Conservation (phyloP, 2,329 filamentous ascomycete genomes). For the Arthrobotrys pseudoclavata region DNA sequence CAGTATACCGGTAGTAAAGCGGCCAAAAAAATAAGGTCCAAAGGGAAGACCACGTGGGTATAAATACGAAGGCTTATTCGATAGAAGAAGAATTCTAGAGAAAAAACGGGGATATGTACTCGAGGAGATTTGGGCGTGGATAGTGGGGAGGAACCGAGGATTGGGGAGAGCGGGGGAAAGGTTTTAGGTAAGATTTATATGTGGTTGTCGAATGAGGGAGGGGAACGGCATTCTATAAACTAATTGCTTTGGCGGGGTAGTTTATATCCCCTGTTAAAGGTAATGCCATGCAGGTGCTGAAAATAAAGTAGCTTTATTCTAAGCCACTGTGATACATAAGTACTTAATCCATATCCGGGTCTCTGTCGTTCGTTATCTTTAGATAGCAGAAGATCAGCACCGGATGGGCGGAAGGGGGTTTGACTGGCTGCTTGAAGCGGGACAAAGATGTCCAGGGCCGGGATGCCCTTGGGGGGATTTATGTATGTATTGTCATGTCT, state of each 20-base stretch:
- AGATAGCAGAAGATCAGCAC: slow-evolving; percentile 17
- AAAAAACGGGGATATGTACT: background rate
- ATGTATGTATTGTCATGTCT: background rate
- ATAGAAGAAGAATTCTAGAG: background rate
- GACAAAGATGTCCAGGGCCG: background rate
- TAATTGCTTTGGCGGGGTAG: slow-evolving; percentile 4
- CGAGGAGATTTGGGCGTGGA: too few species aligned
- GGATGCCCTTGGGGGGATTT: background rate
- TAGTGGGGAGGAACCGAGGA: too few species aligned
- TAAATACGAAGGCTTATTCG: slow-evolving; percentile 13
- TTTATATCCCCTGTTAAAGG: background rate
- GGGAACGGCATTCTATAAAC: background rate
- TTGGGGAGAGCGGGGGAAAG: background rate
- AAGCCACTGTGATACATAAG: background rate
- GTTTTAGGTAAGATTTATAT: slow-evolving; percentile 46
- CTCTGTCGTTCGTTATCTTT: background rate
- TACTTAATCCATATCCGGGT: background rate
- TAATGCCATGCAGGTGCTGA: too few species aligned
- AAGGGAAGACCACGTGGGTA: slow-evolving; percentile 18
- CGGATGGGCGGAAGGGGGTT: slow-evolving; percentile 5
- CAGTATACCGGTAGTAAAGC: too few species aligned
- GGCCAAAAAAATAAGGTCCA: too few species aligned
- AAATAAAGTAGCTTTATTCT: too few species aligned
- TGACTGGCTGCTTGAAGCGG: background rate
- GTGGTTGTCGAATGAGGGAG: background rate